phyloP scores from a whole-genome alignment of 345 rosid species.

The Durio zibethinus region DNA sequence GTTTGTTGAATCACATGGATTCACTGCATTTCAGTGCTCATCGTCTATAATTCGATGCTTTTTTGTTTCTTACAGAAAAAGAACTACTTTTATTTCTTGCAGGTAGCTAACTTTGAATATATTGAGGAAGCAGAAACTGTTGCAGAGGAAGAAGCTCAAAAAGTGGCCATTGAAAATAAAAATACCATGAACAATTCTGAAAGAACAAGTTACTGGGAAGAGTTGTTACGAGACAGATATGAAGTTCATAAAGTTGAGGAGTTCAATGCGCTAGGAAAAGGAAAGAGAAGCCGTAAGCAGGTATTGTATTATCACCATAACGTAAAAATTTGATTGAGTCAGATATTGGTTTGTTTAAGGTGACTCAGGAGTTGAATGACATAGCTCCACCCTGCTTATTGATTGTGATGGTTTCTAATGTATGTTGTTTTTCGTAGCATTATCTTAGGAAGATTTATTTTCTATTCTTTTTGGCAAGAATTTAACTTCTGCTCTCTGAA shows the following conservation, averaged over 20 bases:
- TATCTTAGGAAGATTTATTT: neutral
- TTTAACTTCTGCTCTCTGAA: slow-evolving; percentile 11
- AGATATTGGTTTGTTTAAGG: neutral
- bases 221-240: slow-evolving; percentile 69
- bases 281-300: slow-evolving; percentile 97
- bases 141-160: slow-evolving; percentile 63
- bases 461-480: neutral
- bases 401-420: neutral
- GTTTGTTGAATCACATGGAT: neutral
- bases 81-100: slow-evolving; percentile 18
- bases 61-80: slow-evolving; percentile 8
- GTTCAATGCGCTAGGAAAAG: slow-evolving; percentile 83
- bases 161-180: slow-evolving; percentile 54
- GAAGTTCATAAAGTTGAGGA: slow-evolving; percentile 87
- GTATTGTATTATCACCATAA: slow-evolving; percentile 30
- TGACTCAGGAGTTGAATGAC: neutral
- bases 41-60: neutral
- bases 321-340: neutral
- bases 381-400: neutral
- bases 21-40: neutral
- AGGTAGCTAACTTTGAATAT: slow-evolving; percentile 98
- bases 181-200: slow-evolving; percentile 52
- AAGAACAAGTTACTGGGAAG: slow-evolving; percentile 88
- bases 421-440: neutral
- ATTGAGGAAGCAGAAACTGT: slow-evolving; percentile 78